Evolutionary conservation across 495 filamentous ascomycete species (phyloP).

Genomic region (Neurospora discreta): DNA sequence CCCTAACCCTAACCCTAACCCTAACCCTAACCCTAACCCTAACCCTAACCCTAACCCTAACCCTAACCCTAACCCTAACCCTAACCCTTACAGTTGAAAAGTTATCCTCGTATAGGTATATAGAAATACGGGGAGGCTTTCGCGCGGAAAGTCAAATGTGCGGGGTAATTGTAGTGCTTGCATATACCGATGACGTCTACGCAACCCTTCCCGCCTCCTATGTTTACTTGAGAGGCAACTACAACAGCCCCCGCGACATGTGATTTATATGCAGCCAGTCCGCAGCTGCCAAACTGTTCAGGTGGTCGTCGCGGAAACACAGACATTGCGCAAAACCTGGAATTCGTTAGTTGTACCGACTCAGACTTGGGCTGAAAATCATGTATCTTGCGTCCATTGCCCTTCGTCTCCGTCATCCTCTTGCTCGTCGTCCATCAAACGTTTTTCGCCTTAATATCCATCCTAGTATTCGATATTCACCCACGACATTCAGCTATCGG

Average conservation of each 20-base stretch:
- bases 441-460: neutral
- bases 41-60: no score
- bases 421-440: neutral
- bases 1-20: no score
- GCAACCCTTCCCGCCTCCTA: neutral
- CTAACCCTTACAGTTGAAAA: no score
- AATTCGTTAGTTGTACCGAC: neutral
- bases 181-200: neutral
- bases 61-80: no score
- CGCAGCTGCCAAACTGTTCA: neutral
- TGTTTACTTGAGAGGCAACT: neutral
- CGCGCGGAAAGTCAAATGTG: no score
- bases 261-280: neutral
- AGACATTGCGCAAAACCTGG: neutral
- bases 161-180: neutral
- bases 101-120: no score
- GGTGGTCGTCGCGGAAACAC: neutral
- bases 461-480: neutral
- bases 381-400: neutral
- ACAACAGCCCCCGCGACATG: neutral
- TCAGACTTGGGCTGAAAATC: neutral
- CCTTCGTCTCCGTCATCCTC: neutral
- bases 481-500: neutral
- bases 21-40: no score
- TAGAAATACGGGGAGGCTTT: no score